phyloP scores from a whole-genome alignment of 1,284 basidiomycete species.

The Athelia psychrophila region DNA sequence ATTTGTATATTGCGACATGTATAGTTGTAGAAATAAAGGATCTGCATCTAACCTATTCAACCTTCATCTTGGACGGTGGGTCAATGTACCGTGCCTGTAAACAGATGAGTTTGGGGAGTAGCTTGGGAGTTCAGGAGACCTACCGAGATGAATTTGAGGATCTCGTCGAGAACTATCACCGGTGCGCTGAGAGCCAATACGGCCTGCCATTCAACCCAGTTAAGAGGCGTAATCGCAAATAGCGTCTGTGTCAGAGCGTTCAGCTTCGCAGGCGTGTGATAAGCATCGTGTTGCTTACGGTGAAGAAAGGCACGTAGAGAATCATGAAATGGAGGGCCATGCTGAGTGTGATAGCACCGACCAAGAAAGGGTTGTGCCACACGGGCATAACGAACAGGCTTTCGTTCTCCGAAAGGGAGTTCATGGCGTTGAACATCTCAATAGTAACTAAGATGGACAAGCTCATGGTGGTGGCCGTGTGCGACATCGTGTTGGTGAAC shows the following conservation, averaged over 20 bases:
- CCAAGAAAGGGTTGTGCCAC: conserved; percentile 93
- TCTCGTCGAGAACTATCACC: conserved; percentile 88
- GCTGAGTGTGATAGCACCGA: conserved; percentile 83
- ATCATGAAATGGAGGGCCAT: conserved; percentile 94
- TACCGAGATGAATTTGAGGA: conserved; percentile 84
- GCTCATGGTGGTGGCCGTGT: conserved; percentile 93
- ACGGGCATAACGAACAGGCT: conserved; percentile 84
- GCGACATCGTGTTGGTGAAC: conserved; percentile 85
- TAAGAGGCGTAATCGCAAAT: conserved; percentile 91
- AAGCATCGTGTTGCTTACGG: conserved; percentile 46
- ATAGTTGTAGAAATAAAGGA: neutral
- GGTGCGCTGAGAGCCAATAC: conserved; percentile 88
- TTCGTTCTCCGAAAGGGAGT: conserved; percentile 98
- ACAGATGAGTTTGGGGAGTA: neutral
- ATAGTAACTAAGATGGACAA: conserved; percentile 92
- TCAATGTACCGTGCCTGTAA: conserved; percentile 40
- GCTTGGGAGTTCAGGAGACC: conserved; percentile 14
- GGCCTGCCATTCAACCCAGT: conserved; percentile 94
- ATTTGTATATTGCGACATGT: neutral
- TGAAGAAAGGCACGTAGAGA: conserved; percentile 93
- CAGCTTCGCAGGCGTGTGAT: conserved; percentile 5
- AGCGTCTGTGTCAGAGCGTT: conserved; percentile 48
- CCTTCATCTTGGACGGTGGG: conserved; percentile 44
- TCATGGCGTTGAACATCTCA: conserved; percentile 99
- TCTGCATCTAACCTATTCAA: conserved; percentile 25